Conservation (phyloP, 1,284 basidiomycete genomes). For the Leucoagaricus sp. region DNA sequence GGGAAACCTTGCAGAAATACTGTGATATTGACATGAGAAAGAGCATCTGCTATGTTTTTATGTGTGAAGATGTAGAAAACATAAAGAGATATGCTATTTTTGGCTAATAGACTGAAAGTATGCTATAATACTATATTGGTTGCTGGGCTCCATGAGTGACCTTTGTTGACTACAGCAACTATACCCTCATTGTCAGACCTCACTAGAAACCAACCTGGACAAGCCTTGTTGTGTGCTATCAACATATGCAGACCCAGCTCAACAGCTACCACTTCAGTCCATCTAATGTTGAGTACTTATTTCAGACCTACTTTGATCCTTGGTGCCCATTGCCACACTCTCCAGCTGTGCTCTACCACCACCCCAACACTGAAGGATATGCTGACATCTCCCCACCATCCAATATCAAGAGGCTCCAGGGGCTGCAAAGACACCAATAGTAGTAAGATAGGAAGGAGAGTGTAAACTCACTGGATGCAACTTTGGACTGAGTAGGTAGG, state of each 20-base stretch:
- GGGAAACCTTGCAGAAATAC: neutral
- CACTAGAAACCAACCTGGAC: neutral
- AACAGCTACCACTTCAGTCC: neutral
- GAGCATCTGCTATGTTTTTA: neutral
- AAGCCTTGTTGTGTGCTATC: neutral
- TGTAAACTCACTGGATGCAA: neutral
- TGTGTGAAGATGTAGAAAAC: neutral
- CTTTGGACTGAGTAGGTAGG: neutral
- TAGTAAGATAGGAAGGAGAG: neutral
- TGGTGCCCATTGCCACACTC: constrained; percentile 31
- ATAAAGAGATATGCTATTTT: neutral
- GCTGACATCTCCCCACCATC: constrained; percentile 42
- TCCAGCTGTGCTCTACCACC: constrained; percentile 30
- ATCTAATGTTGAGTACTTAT: neutral
- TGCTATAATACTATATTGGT: neutral
- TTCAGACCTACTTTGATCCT: constrained; percentile 20
- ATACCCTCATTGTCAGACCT: neutral
- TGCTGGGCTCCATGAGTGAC: neutral
- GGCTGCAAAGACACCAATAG: neutral
- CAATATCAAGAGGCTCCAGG: constrained; percentile 22
- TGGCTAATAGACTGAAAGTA: neutral
- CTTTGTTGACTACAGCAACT: neutral
- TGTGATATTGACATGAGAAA: neutral
- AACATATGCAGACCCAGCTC: neutral
- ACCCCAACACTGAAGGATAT: constrained; percentile 41